Evolutionary conservation across 306 rosid genomes (phyloP).

Genomic region (Acacia melanoxylon): DNA sequence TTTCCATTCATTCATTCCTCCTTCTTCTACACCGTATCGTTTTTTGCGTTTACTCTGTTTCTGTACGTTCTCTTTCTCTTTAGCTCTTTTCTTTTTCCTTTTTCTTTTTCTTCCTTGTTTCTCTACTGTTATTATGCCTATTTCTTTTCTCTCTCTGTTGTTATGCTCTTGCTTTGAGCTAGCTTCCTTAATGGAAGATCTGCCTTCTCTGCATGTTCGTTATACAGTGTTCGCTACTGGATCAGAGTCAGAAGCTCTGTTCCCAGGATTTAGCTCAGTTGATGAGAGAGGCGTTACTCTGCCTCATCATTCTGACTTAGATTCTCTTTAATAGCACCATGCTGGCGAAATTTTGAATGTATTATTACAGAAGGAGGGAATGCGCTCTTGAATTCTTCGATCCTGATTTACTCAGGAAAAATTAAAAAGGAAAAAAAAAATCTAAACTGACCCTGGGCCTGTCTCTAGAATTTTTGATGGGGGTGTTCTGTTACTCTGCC

Average conservation of each 20-base stretch:
- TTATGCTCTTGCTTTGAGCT: background rate
- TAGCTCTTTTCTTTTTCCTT: background rate
- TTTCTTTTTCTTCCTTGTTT: constrained; percentile 4
- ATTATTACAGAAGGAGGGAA: background rate
- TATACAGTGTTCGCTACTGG: constrained; percentile 5
- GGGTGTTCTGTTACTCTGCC: constrained; percentile 23
- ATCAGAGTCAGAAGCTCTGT: constrained; percentile 7
- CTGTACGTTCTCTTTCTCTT: constrained; percentile 26
- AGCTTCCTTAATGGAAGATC: background rate
- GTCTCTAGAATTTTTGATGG: background rate
- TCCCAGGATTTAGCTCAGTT: background rate
- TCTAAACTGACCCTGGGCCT: background rate
- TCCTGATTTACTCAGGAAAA: background rate
- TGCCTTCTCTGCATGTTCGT: constrained; percentile 28
- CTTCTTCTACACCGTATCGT: constrained; percentile 31
- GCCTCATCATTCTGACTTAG: background rate
- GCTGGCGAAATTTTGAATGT: background rate
- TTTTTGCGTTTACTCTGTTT: constrained; percentile 53
- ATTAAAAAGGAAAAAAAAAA: background rate
- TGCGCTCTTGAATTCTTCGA: background rate
- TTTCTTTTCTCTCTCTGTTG: background rate
- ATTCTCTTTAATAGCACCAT: background rate
- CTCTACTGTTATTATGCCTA: constrained; percentile 3
- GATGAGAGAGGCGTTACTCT: background rate
- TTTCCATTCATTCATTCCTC: constrained; percentile 40